Evolutionary conservation across 306 rosid genomes (phyloP).

Genomic region (Trifolium subterraneum): DNA sequence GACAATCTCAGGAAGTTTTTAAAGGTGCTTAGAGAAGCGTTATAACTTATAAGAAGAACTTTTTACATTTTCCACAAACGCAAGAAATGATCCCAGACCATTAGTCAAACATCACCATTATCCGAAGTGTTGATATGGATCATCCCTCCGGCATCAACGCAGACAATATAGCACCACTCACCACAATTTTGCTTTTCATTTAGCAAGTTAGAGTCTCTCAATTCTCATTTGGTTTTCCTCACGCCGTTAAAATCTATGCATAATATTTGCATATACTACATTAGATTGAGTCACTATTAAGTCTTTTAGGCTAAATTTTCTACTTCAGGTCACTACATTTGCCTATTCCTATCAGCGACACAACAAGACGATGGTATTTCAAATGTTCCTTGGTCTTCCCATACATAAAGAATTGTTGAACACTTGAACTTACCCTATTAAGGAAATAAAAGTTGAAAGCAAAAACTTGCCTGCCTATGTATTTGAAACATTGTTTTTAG

Average conservation of each 20-base stretch:
- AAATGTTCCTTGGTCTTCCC: constrained; percentile 12
- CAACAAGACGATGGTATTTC: background rate
- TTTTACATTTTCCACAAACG: background rate
- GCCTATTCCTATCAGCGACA: constrained; percentile 1
- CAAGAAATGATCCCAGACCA: background rate
- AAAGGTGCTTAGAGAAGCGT: background rate
- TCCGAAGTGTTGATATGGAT: background rate
- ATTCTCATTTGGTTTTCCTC: background rate
- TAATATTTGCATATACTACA: background rate
- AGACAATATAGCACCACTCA: background rate
- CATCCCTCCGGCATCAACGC: background rate
- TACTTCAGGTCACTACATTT: background rate
- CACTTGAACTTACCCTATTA: background rate
- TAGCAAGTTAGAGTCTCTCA: background rate
- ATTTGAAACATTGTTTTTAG: constrained; percentile 25
- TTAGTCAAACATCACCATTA: background rate
- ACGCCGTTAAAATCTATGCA: background rate
- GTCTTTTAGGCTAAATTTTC: background rate
- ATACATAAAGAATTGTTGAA: background rate
- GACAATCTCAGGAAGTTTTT: background rate
- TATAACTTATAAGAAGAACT: background rate
- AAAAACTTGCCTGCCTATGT: constrained; percentile 10
- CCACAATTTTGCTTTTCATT: background rate
- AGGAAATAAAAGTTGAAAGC: constrained; percentile 12
- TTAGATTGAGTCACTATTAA: background rate